phyloP scores from a whole-genome alignment of 2,329 filamentous ascomycete species.

The Leptoxyphium fumago region DNA sequence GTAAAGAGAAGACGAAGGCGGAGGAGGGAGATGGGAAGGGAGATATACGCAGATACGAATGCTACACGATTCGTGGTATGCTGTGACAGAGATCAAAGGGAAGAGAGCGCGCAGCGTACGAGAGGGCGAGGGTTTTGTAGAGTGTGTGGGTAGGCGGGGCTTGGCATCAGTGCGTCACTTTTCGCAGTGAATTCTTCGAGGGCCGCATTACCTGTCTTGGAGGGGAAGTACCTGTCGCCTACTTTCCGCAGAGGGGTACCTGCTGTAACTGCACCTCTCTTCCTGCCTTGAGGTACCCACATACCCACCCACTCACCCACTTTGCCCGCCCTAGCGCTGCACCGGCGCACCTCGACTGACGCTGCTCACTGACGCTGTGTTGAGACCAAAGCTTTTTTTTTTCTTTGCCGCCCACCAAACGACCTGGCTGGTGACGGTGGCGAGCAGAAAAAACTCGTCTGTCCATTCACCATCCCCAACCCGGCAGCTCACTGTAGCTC shows the following conservation, averaged over 20 bases:
- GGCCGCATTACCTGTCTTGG: no score
- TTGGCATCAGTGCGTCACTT: not conserved
- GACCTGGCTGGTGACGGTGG: not conserved
- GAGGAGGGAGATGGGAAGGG: not conserved
- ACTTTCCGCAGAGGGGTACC: no score
- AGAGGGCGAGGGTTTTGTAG: not conserved
- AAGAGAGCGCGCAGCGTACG: not conserved
- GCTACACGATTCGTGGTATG: not conserved
- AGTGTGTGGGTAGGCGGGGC: not conserved
- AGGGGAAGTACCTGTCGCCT: no score
- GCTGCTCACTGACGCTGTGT: not conserved
- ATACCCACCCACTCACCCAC: no score
- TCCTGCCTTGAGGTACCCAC: no score
- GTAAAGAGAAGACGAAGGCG: constrained; percentile 1
- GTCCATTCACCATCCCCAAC: not conserved
- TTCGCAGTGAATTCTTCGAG: not conserved
- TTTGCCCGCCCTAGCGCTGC: not conserved
- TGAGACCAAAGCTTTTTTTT: not conserved
- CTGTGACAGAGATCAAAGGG: not conserved
- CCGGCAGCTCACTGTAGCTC: not conserved
- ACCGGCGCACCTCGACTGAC: not conserved
- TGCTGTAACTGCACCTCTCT: no score
- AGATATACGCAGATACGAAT: not conserved
- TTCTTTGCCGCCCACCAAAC: not conserved
- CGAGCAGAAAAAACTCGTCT: not conserved